Conservation (phyloP, 192 early-diverging fungal species). For the Coemansia sp. region DNA sequence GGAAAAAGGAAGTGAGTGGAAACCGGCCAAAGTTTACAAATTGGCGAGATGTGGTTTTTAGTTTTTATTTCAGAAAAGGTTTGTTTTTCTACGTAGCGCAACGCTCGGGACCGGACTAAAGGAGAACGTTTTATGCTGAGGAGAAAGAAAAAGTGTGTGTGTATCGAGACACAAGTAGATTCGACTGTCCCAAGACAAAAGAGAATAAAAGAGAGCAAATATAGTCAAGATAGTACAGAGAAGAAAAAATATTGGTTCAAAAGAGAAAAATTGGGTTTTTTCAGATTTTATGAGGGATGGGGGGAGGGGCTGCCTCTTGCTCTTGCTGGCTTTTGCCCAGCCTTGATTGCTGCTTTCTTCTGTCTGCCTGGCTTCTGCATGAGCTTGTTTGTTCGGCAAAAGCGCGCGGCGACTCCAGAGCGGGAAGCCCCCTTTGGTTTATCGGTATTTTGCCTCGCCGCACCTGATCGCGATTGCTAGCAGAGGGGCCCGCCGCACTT, state of each 20-base stretch:
- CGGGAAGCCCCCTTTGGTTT: not conserved
- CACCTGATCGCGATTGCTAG: slow-evolving; percentile 1
- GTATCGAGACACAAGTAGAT: slow-evolving; percentile 6
- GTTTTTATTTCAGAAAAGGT: not conserved
- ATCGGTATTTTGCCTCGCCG: not conserved
- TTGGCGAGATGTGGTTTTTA: not conserved
- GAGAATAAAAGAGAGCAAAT: slow-evolving; percentile 9
- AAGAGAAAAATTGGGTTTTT: slow-evolving; percentile 5
- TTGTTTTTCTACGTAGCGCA: slow-evolving; percentile 1
- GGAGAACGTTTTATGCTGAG: not conserved
- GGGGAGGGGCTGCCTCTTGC: not conserved
- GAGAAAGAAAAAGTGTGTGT: slow-evolving; percentile 7
- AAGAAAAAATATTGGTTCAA: slow-evolving; percentile 6
- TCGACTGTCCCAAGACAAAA: slow-evolving; percentile 17
- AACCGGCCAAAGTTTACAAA: slow-evolving; percentile 9
- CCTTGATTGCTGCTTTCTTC: not conserved
- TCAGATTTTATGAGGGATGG: slow-evolving; percentile 3
- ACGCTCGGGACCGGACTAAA: not conserved
- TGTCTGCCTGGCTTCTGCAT: not conserved
- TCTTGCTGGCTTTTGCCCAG: not conserved
- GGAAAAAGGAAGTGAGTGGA: not conserved
- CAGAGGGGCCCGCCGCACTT: not conserved
- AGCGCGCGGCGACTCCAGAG: no score
- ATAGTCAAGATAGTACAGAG: slow-evolving; percentile 22
- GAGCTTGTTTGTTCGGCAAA: no score